Base-by-base conservation (phyloP, 345 rosid species). In the Moricandia arvensis region DNA sequence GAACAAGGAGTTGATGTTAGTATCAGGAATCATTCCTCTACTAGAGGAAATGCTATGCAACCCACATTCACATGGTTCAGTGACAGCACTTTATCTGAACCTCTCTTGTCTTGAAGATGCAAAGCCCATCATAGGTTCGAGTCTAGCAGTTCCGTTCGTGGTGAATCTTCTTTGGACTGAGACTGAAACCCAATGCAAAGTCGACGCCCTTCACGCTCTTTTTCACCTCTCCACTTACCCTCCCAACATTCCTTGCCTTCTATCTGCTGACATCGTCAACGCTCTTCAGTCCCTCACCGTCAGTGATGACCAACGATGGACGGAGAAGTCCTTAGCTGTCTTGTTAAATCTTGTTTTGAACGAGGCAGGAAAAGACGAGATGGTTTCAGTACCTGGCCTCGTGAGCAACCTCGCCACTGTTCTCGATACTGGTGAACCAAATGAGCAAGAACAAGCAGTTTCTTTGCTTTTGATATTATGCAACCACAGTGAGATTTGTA, bases 201-300 rank as follows among this genome's bases (percentile, higher is more conserved):
- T 89, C 13, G 99, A 95, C 68, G 93, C 99, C 53, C 97, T 95
- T 30, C 96, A 95, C 73, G 76, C 98, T 63, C 93, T 95, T 55
- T 92, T 79, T 75, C 86, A 95, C 82, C 88, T 95, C 68, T 95
- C 99, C 69, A 88, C 90, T 2, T 58, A 71, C 45, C 80, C 82
- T 68, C 79, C 91, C 67, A 92, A 89, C 47, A 85, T 90, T 67
- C 81, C 83, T 4, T 59, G 72, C 81, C 96, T 95, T 55, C 85
- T 95, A 33, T 83, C 91, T 3, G 84, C 92, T 30, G 90, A 96
- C 73, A 87, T 92, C 18, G 73, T 89, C 64, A 65, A 61, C 13
- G 86, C 84, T 33, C 97, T 95, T 61, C 92, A 89, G 54, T 84
- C 89, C 41, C 89, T 92, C 38, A 80, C 87, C 2, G 59, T 77